Evolutionary conservation across 169 alveolate genomes (phyloP).

Genomic region (Cytauxzoon felis): DNA sequence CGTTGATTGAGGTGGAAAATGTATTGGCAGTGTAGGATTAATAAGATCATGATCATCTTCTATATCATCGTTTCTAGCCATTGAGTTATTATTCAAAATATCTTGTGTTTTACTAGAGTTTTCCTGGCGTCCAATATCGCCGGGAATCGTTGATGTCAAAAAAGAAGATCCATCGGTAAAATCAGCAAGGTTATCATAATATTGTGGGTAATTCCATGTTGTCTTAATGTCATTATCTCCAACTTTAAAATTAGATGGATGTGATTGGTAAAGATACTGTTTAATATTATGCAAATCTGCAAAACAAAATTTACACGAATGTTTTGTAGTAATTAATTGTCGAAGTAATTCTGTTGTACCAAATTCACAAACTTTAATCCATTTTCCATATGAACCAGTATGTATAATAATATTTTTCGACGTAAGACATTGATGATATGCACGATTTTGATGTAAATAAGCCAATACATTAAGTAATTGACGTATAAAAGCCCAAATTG

Average conservation of each 20-base stretch:
- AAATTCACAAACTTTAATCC: conserved; percentile 50
- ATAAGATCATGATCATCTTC: too few relatives aligned
- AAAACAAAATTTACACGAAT: conserved; percentile 42
- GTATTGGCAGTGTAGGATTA: too few relatives aligned
- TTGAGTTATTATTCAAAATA: too few relatives aligned
- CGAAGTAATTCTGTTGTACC: conserved; percentile 40
- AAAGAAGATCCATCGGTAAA: too few relatives aligned
- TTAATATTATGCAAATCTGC: conserved; percentile 1
- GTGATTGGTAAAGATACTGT: conserved; percentile 34
- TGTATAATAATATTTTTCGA: conserved; percentile 41
- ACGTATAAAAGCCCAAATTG: conserved; percentile 45
- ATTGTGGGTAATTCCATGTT: too few relatives aligned
- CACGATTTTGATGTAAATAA: conserved; percentile 47
- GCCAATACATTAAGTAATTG: conserved; percentile 56
- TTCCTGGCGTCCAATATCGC: too few relatives aligned
- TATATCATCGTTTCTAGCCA: too few relatives aligned
- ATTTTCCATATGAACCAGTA: conserved; percentile 33
- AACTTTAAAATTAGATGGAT: conserved; percentile 54
- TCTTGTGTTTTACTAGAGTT: too few relatives aligned
- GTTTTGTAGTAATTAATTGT: conserved; percentile 16
- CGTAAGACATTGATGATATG: conserved; percentile 53
- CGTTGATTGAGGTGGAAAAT: too few relatives aligned
- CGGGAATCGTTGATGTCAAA: too few relatives aligned
- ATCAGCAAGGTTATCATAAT: too few relatives aligned
- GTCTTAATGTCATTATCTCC: too few relatives aligned